A percentile compares a stretch with the other conserved stretches of the same genome.
Evolutionary conservation across 306 rosid genomes (phyloP).

Genomic region (Quercus parvula): DNA sequence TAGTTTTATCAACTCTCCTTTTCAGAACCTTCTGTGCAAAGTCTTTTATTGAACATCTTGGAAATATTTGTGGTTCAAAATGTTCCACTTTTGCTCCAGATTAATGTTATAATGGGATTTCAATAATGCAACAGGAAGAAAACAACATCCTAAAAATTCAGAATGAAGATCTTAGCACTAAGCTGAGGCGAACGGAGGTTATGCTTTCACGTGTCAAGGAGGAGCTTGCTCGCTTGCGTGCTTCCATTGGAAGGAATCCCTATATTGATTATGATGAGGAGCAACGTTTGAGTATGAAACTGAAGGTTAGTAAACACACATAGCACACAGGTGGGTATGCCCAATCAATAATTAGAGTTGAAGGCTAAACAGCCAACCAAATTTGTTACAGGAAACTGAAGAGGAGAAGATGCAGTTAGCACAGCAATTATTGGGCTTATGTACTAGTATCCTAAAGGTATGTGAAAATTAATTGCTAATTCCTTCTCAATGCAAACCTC

Average conservation of each 20-base stretch:
- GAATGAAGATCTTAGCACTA: slow-evolving; percentile 68
- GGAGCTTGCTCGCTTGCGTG: slow-evolving; percentile 55
- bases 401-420: slow-evolving; percentile 82
- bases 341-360: background rate
- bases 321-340: background rate
- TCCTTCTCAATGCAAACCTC: background rate
- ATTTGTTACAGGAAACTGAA: slow-evolving; percentile 60
- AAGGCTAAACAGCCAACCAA: slow-evolving; percentile 21
- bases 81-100: slow-evolving; percentile 8
- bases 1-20: background rate
- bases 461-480: background rate
- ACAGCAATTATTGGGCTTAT: slow-evolving; percentile 61
- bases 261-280: slow-evolving; percentile 68
- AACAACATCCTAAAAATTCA: slow-evolving; percentile 67
- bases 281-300: slow-evolving; percentile 52
- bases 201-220: slow-evolving; percentile 65
- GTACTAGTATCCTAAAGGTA: slow-evolving; percentile 74
- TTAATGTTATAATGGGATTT: slow-evolving; percentile 8
- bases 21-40: background rate
- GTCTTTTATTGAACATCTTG: background rate
- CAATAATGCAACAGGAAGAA: slow-evolving; percentile 66
- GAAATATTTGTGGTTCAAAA: background rate
- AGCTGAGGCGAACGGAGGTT: slow-evolving; percentile 52
- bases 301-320: slow-evolving; percentile 55
- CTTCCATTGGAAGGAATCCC: slow-evolving; percentile 48